A percentile compares a stretch with the other conserved stretches of the same genome.
Evolutionary conservation across 352 stramenopile genomes (phyloP).

Genomic region (Blastocystis hominis): DNA sequence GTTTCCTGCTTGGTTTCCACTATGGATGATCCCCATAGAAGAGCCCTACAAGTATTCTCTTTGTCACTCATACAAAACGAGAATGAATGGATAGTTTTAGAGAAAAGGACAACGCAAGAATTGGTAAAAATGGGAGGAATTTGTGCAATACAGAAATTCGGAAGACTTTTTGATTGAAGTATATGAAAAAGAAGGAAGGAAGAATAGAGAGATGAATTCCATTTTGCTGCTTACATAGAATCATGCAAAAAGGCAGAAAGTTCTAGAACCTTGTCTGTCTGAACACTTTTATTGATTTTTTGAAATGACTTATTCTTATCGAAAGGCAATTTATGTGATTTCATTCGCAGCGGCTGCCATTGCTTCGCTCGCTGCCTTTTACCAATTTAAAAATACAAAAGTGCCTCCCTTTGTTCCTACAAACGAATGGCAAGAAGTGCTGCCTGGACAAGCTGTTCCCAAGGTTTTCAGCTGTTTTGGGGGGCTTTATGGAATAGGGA

Average conservation of each 20-base stretch:
- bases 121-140: too few species aligned
- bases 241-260: too few species aligned
- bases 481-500: not conserved
- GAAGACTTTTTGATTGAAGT: too few species aligned
- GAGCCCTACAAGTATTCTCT: not conserved
- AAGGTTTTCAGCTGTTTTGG: not conserved
- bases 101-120: too few species aligned
- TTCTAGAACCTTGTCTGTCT: too few species aligned
- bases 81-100: slow-evolving; percentile 15
- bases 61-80: slow-evolving; percentile 9
- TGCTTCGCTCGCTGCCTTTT: not conserved
- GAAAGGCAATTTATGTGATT: too few species aligned
- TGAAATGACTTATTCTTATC: too few species aligned
- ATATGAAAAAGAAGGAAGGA: too few species aligned
- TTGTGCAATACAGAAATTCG: too few species aligned
- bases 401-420: not conserved
- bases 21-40: not conserved
- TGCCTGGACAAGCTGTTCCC: slow-evolving; percentile 5
- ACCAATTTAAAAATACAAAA: not conserved
- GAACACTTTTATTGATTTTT: too few species aligned
- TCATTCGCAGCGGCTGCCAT: not conserved
- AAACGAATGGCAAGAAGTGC: slow-evolving; percentile 26
- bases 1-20: not conserved
- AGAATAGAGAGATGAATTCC: too few species aligned
- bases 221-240: too few species aligned